Evolutionary conservation across 2,329 filamentous ascomycete species (phyloP), one percentile per base, ranked within the genome.

Genomic region (Fusarium napiforme): DNA sequence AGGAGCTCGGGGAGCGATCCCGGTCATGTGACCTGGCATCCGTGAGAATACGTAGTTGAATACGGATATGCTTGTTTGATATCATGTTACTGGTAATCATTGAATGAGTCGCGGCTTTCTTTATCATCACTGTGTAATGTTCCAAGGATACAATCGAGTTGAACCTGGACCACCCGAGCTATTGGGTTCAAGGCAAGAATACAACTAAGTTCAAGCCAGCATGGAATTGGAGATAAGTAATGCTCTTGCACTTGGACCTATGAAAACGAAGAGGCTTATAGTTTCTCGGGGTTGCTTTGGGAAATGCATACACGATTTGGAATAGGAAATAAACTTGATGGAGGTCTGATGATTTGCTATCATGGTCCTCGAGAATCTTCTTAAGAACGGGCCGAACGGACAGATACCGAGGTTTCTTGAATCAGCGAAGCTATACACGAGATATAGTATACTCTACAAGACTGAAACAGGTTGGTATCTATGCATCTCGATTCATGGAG

Each of bases 11-110:
- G 8, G 8, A 23, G 8, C 15, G 23, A 30, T 50, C 30, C 69
- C 68, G 69, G 68, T 71, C 68, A 71, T 37, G 68, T 71, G 67
- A 71, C 39, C 12, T 4, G 16, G 11, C 16, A 43, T 18, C 1
- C n/a, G 16, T 9, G 26, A 23, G 42, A 9, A 36, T 7, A 23
- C 23, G 23, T 23, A 42, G n/a, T 37, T 32, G 32, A 23, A 19
- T 23, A 23, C 23, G 23, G 23, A 23, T 30, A 21, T 61, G 18
- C 26, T 36, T 45, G 10, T 45, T 36, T 15, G 23, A 36, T 37
- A 52, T 45, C 30, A 11, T 26, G 10, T 32, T 28, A 15, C 15
- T 45, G 32, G 26, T 18, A 1, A 8, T 26, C 18, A 19, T 30
- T 34, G 11, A 32, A 23, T 4, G 19, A 21, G 26, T 10, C 26